Percentiles rank a stretch among this genome's conserved stretches.
Conservation (phyloP, 257 asterid species). For the Nicotiana knightiana region DNA sequence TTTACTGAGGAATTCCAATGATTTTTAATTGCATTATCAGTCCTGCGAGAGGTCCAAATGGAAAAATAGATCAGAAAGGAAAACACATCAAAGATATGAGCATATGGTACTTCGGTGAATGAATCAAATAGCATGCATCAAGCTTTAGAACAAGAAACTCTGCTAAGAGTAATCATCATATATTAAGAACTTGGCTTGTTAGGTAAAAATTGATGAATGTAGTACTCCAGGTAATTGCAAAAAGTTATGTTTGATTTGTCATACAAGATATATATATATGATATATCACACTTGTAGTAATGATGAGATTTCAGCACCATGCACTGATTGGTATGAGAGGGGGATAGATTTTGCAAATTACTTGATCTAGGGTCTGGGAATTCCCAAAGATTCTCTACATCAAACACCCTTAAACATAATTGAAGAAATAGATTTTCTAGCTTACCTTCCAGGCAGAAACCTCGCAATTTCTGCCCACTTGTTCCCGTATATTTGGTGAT, state of each 20-base stretch:
- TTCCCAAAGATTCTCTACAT: not conserved
- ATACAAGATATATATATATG: not conserved
- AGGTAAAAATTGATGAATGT: not conserved
- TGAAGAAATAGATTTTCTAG: not conserved
- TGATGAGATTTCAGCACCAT: not conserved
- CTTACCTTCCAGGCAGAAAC: slow-evolving; percentile 71
- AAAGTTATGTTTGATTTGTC: not conserved
- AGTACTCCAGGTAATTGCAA: not conserved
- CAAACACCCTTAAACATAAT: not conserved
- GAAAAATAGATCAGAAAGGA: not conserved
- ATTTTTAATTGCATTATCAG: slow-evolving; percentile 75
- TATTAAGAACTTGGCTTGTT: not conserved
- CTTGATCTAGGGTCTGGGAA: not conserved
- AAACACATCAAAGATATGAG: not conserved
- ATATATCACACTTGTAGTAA: not conserved
- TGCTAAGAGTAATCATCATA: not conserved
- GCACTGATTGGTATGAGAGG: not conserved
- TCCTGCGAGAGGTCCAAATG: slow-evolving; percentile 34
- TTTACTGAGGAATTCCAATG: slow-evolving; percentile 71
- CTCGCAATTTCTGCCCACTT: slow-evolving; percentile 82
- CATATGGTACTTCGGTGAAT: not conserved
- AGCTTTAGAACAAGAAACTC: not conserved
- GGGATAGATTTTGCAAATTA: not conserved
- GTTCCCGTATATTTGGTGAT: slow-evolving; percentile 61
- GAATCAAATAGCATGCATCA: not conserved